A percentile compares a stretch with the other conserved stretches of the same genome.
Evolutionary conservation across 805 yeast species (phyloP).

Genomic region (Kluyveromyces starmeri): DNA sequence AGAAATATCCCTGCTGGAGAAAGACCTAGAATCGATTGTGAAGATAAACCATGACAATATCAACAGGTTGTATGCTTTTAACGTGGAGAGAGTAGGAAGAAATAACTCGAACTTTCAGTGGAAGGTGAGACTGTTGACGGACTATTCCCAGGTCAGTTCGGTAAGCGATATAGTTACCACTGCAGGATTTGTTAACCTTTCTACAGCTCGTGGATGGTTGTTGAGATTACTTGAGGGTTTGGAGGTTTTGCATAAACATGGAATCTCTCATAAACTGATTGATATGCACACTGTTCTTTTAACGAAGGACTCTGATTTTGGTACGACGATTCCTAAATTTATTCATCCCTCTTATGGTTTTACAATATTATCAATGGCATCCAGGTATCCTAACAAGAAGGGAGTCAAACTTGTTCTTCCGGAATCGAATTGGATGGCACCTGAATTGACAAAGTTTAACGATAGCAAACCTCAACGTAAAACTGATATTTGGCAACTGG

Average conservation of each 20-base stretch:
- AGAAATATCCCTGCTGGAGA: slow-evolving; percentile 62
- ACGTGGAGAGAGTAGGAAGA: slow-evolving; percentile 47
- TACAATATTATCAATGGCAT: slow-evolving; percentile 35
- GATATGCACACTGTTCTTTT: slow-evolving; percentile 51
- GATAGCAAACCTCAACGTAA: slow-evolving; percentile 53
- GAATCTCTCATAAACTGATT: slow-evolving; percentile 65
- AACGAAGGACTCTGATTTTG: slow-evolving; percentile 41
- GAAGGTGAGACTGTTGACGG: slow-evolving; percentile 63
- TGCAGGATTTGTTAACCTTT: slow-evolving; percentile 56
- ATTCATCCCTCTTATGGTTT: slow-evolving; percentile 53
- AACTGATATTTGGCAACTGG: slow-evolving; percentile 91
- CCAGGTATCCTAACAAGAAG: slow-evolving; percentile 30
- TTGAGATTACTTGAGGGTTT: slow-evolving; percentile 78
- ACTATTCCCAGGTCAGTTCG: slow-evolving; percentile 48
- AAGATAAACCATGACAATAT: slow-evolving; percentile 59
- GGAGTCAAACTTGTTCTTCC: slow-evolving; percentile 17
- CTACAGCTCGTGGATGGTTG: slow-evolving; percentile 80
- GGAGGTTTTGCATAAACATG: slow-evolving; percentile 78
- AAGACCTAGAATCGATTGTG: slow-evolving; percentile 57
- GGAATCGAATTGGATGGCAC: slow-evolving; percentile 59
- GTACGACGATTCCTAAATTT: slow-evolving; percentile 49
- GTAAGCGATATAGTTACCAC: slow-evolving; percentile 59
- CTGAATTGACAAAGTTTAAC: slow-evolving; percentile 44
- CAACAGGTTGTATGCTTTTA: slow-evolving; percentile 58
- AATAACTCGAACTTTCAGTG: slow-evolving; percentile 38